These are phyloP conservation scores for Nannochloropsis gaditana DNA, from an alignment of 108 stramenopile genomes.

Conservation along the genomic window DNA sequence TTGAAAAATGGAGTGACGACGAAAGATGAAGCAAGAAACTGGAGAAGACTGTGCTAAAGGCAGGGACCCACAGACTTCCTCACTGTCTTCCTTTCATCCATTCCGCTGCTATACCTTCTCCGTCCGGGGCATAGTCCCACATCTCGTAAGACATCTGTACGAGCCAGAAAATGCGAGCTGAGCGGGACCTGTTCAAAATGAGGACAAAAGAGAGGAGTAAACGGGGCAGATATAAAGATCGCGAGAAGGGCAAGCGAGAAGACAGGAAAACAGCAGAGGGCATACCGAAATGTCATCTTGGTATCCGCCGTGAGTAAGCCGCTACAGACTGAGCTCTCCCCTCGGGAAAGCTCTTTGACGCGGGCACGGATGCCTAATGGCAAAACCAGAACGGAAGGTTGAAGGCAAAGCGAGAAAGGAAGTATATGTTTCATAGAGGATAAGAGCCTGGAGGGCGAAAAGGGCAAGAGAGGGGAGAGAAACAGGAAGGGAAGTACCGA, in stretches of 20 bases:
- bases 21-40: too few species aligned
- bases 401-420: not conserved
- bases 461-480: not conserved
- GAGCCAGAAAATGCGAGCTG: slow-evolving; percentile 86
- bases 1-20: slow-evolving; percentile 34
- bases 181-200: slow-evolving; percentile 55
- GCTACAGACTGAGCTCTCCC: slow-evolving; percentile 23
- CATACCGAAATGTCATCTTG: slow-evolving; percentile 53
- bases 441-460: not conserved
- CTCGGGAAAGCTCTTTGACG: slow-evolving; percentile 34
- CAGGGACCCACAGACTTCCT: slow-evolving; percentile 38
- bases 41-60: not conserved
- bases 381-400: too few species aligned
- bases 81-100: slow-evolving; percentile 29
- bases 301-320: slow-evolving; percentile 47
- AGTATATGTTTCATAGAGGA: not conserved
- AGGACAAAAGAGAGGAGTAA: not conserved
- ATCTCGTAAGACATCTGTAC: slow-evolving; percentile 92
- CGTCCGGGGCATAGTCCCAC: slow-evolving; percentile 88
- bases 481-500: not conserved
- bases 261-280: not conserved
- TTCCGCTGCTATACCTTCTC: slow-evolving; percentile 34
- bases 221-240: not conserved
- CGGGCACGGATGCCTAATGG: slow-evolving; percentile 28
- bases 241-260: not conserved